phyloP scores from a whole-genome alignment of 2,329 filamentous ascomycete genomes.

The Didymellaceae sp. region DNA sequence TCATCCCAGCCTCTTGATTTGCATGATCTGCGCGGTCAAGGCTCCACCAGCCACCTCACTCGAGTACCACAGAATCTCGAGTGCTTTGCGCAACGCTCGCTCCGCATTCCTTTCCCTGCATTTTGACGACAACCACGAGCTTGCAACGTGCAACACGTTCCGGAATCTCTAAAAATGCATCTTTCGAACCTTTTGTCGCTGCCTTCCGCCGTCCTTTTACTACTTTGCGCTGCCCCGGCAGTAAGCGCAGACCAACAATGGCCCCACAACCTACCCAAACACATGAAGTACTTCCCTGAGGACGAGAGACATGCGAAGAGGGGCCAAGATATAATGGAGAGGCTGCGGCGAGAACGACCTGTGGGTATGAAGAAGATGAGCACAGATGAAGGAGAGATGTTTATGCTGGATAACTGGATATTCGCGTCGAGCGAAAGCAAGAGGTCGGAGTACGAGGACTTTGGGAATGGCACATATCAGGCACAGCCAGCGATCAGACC shows the following conservation, averaged over 20 bases:
- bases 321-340: slow-evolving; percentile 50
- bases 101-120: no score
- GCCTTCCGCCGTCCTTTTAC: slow-evolving; percentile 37
- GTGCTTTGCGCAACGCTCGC: slow-evolving; percentile 17
- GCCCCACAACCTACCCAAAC: slow-evolving; percentile 55
- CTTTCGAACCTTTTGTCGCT: slow-evolving; percentile 37
- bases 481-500: slow-evolving; percentile 38
- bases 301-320: slow-evolving; percentile 53
- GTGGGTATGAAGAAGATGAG: slow-evolving; percentile 76
- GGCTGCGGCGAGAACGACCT: slow-evolving; percentile 54
- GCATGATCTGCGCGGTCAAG: slow-evolving; percentile 26
- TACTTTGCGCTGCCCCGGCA: slow-evolving; percentile 34
- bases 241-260: slow-evolving; percentile 48
- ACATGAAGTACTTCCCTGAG: slow-evolving; percentile 57
- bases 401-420: slow-evolving; percentile 70
- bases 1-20: slow-evolving; percentile 46
- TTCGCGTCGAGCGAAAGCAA: slow-evolving; percentile 45
- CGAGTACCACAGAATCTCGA: slow-evolving; percentile 15
- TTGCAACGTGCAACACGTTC: slow-evolving; percentile 6
- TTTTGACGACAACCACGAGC: slow-evolving; percentile 14
- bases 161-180: slow-evolving; percentile 39
- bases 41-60: slow-evolving; percentile 42
- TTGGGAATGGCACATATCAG: slow-evolving; percentile 31
- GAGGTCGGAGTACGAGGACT: slow-evolving; percentile 16
- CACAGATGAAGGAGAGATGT: slow-evolving; percentile 73